Evolutionary conservation across 2,329 filamentous ascomycete species (phyloP), one percentile per base, ranked within the genome.

Genomic region (Trichophyton benhamiae): DNA sequence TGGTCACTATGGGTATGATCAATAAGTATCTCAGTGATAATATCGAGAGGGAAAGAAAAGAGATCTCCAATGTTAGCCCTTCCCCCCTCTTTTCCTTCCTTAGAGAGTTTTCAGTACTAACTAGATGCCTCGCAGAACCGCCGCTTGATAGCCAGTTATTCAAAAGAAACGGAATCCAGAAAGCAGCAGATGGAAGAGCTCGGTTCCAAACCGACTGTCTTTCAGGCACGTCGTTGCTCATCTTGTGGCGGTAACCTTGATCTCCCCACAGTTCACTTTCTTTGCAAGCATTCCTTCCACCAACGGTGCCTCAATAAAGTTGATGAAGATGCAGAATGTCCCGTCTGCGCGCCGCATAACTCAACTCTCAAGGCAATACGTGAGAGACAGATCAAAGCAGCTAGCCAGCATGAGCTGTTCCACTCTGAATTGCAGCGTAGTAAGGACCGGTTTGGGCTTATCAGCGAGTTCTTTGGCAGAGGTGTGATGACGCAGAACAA

Each of bases 201-300:
- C 0, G 83, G 82, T 6, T 82, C 81, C 7, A 92, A 95, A 70
- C 91, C 94, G 0, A 85, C 87, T 20, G 88, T 95, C 0, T 97
- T 99, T 79, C 89, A 95, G 72, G 86, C 91, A 0, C 91, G 91
- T 38, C 83, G 94, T 59, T 99, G 94, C 72, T 86, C 87, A 30
- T 86, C 88, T 59, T 99, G 94, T 72, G 85, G 84, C 15, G 82
- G 85, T 42, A 81, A 83, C 27, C 80, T 97, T 17, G 91, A 96
- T 66, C 79, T 97, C 11, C 94, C 94, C 0, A 89, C 87, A 0
- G 91, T 99, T 57, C 94, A 99, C 72, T 99, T 99, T 72, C 76
- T 99, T 65, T 99, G 94, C 78, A 96, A 95, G 73, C 94, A 99
- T 73, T 91, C 87, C 63, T 99, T 96, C 79, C 94, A 99, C 72